Base-by-base conservation (phyloP, 2,329 filamentous ascomycete genomes). In the Trichothecium sympodiale region DNA sequence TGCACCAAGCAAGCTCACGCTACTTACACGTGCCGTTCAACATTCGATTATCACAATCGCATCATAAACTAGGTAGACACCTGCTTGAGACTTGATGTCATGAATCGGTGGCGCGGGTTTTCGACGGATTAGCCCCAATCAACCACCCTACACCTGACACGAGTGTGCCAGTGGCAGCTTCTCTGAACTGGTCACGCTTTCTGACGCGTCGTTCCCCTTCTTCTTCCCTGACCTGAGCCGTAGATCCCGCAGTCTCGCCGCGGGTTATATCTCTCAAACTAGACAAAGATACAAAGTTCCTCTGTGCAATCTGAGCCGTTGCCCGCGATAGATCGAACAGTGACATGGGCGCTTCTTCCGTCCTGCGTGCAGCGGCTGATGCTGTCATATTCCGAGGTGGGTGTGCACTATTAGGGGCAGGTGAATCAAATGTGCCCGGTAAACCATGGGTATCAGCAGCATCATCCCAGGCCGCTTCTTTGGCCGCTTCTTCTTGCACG, bases 121-220 rank as follows among this genome's bases (percentile, higher is more conserved):
- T 25, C 6, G 20, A 25, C 6, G 20, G 10, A 37, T 55, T 59
- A n/a, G 76, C 77, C 6, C 74, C 74, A 39, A 82, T 69, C 32
- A 82, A 53, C 78, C 78, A 82, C 0, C 78, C 77, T 17, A 83
- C 71, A 14, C 78, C 74, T 30, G 73, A 76, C 3, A 78, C 77
- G 32, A 82, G 53, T 2, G 76, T 77, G n/a, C 74, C 76, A 37
- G 79, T 74, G 8, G 78, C 77, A 26, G 69, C 77, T 40, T 80
- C 77, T 43, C 74, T 65, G 29, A 82, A 49, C 54, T 81, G 79
- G 52, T 89, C 84, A 46, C 84, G 69, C 62, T 80, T 88, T 46
- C 83, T 70, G 27, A 73, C 64, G 38, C 59, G 65, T 39, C 65
- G 55, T 33, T 52, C 46, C 37, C 48, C 43, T 14, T 51, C 43